Evolutionary conservation across 78 protist species (phyloP), one percentile per base, ranked within the genome.

Genomic region (Trichosphaerium sp.): DNA sequence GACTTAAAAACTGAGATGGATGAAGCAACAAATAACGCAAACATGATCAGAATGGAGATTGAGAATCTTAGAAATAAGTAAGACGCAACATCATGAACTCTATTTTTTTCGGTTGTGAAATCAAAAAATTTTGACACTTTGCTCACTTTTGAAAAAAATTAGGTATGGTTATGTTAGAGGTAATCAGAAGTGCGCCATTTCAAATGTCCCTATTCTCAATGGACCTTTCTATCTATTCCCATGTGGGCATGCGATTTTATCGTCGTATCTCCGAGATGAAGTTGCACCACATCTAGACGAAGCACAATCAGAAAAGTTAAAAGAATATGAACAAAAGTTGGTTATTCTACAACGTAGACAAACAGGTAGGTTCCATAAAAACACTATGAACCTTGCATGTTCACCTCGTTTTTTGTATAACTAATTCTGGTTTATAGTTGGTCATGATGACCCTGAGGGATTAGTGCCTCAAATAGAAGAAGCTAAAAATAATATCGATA

Each of bases 1-100:
- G 69, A 66, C 31, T 61, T 94, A 39, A 78, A 88, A 68, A 25
- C n/a, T 3, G 85, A 75, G 11, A 93, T 93, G 97, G 76, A 86
- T 32, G 92, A 79, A 54, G 83, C 91, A 10, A 90, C 93, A 10
- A 15, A 41, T 4, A 70, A 82, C 10, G 94, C 97, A 1, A 71
- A 78, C 31, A 63, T 39, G 8, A 88, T 92, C 28, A 77, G 96
- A 41, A 42, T 56, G 10, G 96, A 94, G 67, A 84, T 94, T 51
- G 66, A 69, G n/a, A 84, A 84, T 8, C 71, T 92, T 3, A 29
- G 89, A 5, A 51, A 78, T 52, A 80, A 79, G 82, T 38, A 8
- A 54, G 29, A 32, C 11, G 10, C 11, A 10, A 10, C 32, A 6
- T 21, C 29, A 12, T 54, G 25, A 10, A 34, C 6, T 34, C 6